These are phyloP conservation scores for Eucalyptus pauciflora DNA, from an alignment of 345 rosid genomes.

Conservation along the genomic window DNA sequence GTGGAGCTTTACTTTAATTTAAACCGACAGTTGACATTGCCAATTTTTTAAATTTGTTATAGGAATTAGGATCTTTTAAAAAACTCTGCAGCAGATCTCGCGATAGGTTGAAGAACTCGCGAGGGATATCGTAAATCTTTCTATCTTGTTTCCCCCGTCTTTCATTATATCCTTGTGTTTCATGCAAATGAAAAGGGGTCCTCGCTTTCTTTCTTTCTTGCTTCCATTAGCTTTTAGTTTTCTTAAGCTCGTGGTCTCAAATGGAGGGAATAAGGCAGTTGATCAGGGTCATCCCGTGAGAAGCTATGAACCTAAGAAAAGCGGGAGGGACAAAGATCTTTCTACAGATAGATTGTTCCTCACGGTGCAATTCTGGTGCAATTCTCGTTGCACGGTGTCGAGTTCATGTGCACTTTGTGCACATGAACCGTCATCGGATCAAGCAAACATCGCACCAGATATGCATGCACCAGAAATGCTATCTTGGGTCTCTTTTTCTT, in stretches of 20 bases:
- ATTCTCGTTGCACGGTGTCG: background rate
- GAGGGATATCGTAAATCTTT: slow-evolving; percentile 42
- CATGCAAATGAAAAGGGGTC: background rate
- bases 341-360: background rate
- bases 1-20: too few relatives aligned
- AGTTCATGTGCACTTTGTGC: background rate
- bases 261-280: background rate
- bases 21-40: too few relatives aligned
- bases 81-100: too few relatives aligned
- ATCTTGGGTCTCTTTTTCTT: background rate
- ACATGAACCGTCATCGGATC: background rate
- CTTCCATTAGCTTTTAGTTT: background rate
- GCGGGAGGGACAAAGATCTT: background rate
- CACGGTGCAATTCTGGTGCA: background rate
- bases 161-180: background rate
- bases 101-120: slow-evolving; percentile 17
- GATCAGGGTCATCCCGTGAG: background rate
- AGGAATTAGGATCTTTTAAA: too few relatives aligned
- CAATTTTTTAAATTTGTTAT: too few relatives aligned
- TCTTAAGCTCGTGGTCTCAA: background rate
- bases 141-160: background rate
- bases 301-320: background rate
- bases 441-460: background rate
- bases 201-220: background rate
- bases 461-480: background rate